Evolutionary conservation across 2,329 filamentous ascomycete species (phyloP).

Genomic region (Aureobasidium lini): DNA sequence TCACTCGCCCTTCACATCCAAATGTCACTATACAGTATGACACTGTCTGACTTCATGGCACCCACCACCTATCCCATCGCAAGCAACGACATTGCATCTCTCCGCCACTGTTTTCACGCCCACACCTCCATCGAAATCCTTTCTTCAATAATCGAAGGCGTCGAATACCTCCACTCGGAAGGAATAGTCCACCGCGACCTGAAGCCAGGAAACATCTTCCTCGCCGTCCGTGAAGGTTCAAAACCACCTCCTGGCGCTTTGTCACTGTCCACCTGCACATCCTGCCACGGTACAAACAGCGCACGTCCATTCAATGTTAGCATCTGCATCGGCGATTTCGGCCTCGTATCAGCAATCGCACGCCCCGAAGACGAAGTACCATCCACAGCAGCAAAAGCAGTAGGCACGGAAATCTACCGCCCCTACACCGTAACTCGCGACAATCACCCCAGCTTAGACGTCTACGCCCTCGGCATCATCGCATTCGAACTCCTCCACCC

Average conservation of each 20-base stretch:
- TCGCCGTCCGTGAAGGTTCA: conserved; percentile 36
- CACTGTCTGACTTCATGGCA: conserved; percentile 52
- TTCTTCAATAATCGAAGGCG: conserved; percentile 53
- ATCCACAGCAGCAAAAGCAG: conserved; percentile 32
- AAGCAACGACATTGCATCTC: conserved; percentile 17
- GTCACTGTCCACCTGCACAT: conserved; percentile 38
- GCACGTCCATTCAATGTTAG: conserved; percentile 37
- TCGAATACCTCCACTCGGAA: conserved; percentile 56
- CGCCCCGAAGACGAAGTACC: conserved; percentile 25
- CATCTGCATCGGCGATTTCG: conserved; percentile 62
- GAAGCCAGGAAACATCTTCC: conserved; percentile 62
- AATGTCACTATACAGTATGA: conserved; percentile 59
- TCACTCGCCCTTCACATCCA: conserved; percentile 55
- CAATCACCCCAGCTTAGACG: conserved; percentile 49
- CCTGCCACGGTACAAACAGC: neutral
- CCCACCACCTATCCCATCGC: conserved; percentile 19
- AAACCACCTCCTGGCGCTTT: conserved; percentile 34
- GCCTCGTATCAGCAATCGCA: conserved; percentile 52
- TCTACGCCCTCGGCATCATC: conserved; percentile 56
- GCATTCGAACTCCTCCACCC: conserved; percentile 53
- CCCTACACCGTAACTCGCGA: conserved; percentile 34
- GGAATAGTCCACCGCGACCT: conserved; percentile 59
- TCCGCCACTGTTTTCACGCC: conserved; percentile 56
- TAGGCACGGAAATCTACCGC: conserved; percentile 57
- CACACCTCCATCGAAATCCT: conserved; percentile 50